Evolutionary conservation across 2,329 filamentous ascomycete species (phyloP).

Genomic region (Cercospora nicotianae): DNA sequence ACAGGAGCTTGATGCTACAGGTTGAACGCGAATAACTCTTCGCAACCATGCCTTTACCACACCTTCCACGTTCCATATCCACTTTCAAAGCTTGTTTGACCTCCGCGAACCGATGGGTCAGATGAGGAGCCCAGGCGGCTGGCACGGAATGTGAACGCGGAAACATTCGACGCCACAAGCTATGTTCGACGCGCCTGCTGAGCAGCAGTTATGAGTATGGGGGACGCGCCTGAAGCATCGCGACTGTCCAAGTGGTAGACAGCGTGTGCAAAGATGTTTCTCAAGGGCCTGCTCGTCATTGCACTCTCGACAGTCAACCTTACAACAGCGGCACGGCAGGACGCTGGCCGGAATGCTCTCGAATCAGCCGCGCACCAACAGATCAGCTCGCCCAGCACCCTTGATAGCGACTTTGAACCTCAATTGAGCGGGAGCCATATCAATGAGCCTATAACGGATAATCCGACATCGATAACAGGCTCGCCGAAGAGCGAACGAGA

Average conservation of each 20-base stretch:
- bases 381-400: background rate
- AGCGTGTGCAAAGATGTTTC: background rate
- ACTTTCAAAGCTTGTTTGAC: background rate
- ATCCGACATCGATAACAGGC: background rate
- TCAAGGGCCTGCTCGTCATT: background rate
- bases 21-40: background rate
- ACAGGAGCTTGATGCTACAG: background rate
- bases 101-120: background rate
- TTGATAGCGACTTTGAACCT: background rate
- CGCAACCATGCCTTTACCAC: background rate
- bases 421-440: background rate
- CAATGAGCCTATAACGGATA: background rate
- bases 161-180: background rate
- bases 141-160: background rate
- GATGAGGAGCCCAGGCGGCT: background rate
- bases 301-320: background rate
- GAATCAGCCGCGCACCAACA: background rate
- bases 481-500: background rate
- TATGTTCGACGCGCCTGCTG: background rate
- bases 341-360: background rate
- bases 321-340: background rate
- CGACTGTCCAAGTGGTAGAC: background rate
- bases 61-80: background rate
- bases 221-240: background rate
- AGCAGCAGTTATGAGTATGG: background rate